These are phyloP conservation scores for Trifolium pratense DNA, from an alignment of 306 rosid genomes.

Conservation along the genomic window DNA sequence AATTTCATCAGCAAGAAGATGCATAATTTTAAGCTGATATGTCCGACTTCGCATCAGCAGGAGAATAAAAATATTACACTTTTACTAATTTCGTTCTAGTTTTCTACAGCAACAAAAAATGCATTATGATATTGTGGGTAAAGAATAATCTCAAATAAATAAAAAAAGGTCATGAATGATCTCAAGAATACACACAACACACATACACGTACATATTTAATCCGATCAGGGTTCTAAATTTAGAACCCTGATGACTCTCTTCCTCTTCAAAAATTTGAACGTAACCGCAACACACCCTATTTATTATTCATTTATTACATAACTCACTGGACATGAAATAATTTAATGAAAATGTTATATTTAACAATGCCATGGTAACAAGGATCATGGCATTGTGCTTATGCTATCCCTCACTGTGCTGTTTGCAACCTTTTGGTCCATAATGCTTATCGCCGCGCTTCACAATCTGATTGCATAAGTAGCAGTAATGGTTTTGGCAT, in stretches of 20 bases:
- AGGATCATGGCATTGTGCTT: background rate
- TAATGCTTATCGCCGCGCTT: slow-evolving; percentile 75
- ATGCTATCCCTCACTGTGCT: slow-evolving; percentile 65
- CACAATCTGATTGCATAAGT: slow-evolving; percentile 69
- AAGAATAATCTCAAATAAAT: too few species aligned
- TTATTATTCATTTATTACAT: slow-evolving; percentile 3
- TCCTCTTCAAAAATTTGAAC: slow-evolving; percentile 9
- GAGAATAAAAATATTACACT: too few species aligned
- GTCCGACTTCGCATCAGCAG: too few species aligned
- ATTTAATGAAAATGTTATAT: slow-evolving; percentile 1
- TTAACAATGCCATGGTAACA: background rate
- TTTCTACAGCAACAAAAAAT: too few species aligned
- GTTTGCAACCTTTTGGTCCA: slow-evolving; percentile 88
- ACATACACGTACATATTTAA: background rate
- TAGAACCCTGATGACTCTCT: background rate
- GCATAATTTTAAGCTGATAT: too few species aligned
- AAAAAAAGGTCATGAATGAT: background rate
- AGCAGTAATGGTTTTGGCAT: slow-evolving; percentile 84
- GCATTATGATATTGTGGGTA: too few species aligned
- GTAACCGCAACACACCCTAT: background rate
- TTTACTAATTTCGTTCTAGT: too few species aligned
- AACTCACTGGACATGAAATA: slow-evolving; percentile 25
- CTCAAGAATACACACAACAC: background rate
- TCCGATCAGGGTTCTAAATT: background rate
- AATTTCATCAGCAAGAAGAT: too few species aligned